Percentiles rank a stretch among this genome's conserved stretches.
phyloP scores from a whole-genome alignment of 257 asterid species.

The Capsicum baccatum region DNA sequence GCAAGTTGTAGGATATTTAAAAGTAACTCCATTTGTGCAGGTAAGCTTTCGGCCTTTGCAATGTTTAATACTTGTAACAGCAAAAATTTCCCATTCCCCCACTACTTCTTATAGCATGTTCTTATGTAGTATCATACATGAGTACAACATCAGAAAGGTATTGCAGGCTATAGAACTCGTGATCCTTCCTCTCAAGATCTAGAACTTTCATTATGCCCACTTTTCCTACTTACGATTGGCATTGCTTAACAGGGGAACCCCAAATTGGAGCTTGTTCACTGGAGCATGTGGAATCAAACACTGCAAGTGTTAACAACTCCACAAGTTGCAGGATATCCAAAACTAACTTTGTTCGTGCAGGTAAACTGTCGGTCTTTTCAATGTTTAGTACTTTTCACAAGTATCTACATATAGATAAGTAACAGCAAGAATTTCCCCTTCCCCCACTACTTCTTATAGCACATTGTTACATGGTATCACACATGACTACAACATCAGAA shows the following conservation, averaged over 20 bases:
- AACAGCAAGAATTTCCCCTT: neutral
- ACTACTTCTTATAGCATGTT: neutral
- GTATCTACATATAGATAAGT: neutral
- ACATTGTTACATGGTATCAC: neutral
- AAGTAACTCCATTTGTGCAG: slow-evolving; percentile 67
- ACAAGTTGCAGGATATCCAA: slow-evolving; percentile 38
- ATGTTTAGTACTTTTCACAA: neutral
- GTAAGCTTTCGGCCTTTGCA: slow-evolving; percentile 46
- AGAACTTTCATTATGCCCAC: slow-evolving; percentile 18
- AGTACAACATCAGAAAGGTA: slow-evolving; percentile 11
- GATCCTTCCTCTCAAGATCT: neutral
- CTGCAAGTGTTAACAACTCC: slow-evolving; percentile 39
- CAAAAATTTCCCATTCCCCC: neutral
- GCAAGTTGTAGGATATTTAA: slow-evolving; percentile 38
- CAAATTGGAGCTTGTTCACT: slow-evolving; percentile 42
- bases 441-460: neutral
- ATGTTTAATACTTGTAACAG: neutral
- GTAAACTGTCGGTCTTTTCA: slow-evolving; percentile 48
- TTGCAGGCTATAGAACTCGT: neutral
- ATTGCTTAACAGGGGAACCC: slow-evolving; percentile 41
- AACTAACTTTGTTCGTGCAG: slow-evolving; percentile 67
- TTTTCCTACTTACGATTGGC: slow-evolving; percentile 5
- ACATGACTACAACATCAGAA: slow-evolving; percentile 21
- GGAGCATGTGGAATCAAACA: slow-evolving; percentile 39
- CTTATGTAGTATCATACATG: neutral